Evolutionary conservation across 495 filamentous ascomycete genomes (phyloP), one percentile per base, ranked within the genome.

Genomic region (Aspergillus baeticus): DNA sequence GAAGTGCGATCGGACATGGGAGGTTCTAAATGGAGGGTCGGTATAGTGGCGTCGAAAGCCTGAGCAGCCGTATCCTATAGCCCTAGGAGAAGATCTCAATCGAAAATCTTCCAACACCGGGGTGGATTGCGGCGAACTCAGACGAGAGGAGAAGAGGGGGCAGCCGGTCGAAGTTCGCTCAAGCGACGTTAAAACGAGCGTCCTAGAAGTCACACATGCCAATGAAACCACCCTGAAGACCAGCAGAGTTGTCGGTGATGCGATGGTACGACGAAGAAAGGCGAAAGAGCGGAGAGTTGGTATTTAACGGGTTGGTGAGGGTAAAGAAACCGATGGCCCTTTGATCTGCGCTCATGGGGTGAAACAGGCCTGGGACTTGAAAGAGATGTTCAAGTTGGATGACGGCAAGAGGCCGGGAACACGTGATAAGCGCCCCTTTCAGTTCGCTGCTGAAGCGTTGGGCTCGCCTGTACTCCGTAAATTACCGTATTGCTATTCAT

Each of bases 1-100:
- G 62, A 63, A 59, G 57, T 60, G 65, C 71, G 72, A 72, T 72
- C 69, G 63, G 75, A 79, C 76, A 79, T 79, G 71, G 65, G 63
- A 64, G 44, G 38, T 22, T 45, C 39, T 58, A 51, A 51, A 56
- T 47, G 46, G 60, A 33, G 51, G 55, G 55, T 34, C 26, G 49
- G 48, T 46, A 37, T 23, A 35, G 51, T 26, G 54, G 45, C 49
- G 45, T 54, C 51, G 50, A 43, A 47, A 57, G 60, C 56, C 59
- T 57, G 51, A 51, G 43, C 35, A 51, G 44, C 54, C 54, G 44
- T 52, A 49, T 51, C 37, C 54, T 31, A 35, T 21, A 41, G 33
- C 44, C 55, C 44, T 45, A 47, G 14, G 26, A 67, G 63, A 57
- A 62, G 61, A 59, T 59, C 59, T 66, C 54, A 35, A 64, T 61